Conservation (phyloP, 2,329 filamentous ascomycete species). For the Apiospora rasikravindrae region DNA sequence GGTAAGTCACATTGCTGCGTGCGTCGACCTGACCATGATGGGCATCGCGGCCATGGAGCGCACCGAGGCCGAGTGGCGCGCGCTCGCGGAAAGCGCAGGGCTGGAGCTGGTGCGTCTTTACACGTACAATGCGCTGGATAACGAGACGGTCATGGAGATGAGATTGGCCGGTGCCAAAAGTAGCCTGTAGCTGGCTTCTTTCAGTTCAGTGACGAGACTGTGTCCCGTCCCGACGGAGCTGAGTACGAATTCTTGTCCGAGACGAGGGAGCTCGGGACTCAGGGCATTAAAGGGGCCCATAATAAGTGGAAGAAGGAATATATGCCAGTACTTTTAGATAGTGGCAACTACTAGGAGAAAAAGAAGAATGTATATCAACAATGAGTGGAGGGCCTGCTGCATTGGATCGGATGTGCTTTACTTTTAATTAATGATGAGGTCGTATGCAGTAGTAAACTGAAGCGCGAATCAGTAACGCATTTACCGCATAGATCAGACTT, state of each 20-base stretch:
- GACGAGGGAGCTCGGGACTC: not conserved
- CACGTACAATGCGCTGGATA: not conserved
- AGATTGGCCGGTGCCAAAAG: not conserved
- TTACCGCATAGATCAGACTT: no score
- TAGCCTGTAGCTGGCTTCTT: no score
- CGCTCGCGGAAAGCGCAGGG: not conserved
- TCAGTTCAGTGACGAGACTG: constrained; percentile 14
- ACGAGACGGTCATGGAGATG: not conserved
- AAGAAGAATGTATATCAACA: no score
- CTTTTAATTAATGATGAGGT: no score
- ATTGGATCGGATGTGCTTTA: no score
- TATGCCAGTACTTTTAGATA: constrained; percentile 4
- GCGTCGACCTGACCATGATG: not conserved
- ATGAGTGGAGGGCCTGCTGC: no score
- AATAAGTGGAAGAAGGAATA: not conserved
- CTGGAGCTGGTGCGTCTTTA: not conserved
- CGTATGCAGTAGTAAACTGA: no score
- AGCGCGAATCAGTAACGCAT: no score
- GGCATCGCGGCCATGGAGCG: not conserved
- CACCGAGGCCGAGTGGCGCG: not conserved
- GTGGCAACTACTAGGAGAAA: constrained; percentile 14
- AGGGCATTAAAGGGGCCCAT: not conserved
- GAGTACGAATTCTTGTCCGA: not conserved
- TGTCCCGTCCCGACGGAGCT: not conserved
- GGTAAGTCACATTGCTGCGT: not conserved